Base-by-base conservation (phyloP, 169 alveolate species). In the Cyclospora cayetanensis region DNA sequence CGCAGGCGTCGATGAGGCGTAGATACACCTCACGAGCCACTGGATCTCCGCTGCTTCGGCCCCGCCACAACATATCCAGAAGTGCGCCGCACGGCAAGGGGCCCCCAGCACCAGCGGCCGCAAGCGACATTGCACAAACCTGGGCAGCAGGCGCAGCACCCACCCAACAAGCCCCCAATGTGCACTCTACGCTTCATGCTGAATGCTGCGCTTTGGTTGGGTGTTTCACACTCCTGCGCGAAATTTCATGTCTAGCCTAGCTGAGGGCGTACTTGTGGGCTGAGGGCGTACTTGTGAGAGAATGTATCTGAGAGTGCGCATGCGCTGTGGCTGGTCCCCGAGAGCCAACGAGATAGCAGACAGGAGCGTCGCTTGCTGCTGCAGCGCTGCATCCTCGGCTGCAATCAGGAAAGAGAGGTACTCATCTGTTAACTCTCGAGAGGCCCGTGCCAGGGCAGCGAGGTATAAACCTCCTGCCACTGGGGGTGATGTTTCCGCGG, bases 1-100 rank as follows among this genome's bases (percentile, higher is more conserved):
- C 93, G 79, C 93, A 90, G 1, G 93, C 93, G 27, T 60, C 87
- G 52, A 90, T 43, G 63, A 90, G 84, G 70, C 37, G 90, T 25
- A 43, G 22, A 35, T 76, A 82, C 77, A 90, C 87, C 90, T 52
- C 86, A 25, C 83, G 93, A 22, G 83, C 91, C n/a, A 42, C 53
- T 3, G 91, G 68, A 72, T 79, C 83, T n/a, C 93, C 93, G 43
- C 90, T 52, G 29, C 70, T 29, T 9, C 89, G 43, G 63, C 93
- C 90, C 31, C 31, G 0, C 93, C 93, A 90, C 18, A 90, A 84
- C 3, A 66, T 11, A n/a, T 90, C 93, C 29, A 90, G 29, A 43
- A 77, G 35, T 0, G 42, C 72, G 25, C 93, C 93, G 31, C 93
- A 77, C 31, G 93, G 74, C 52, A 90, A 9, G 65, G 68, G 27